phyloP scores from a whole-genome alignment of 139 green algal genomes.

The Chlorella sp. region DNA sequence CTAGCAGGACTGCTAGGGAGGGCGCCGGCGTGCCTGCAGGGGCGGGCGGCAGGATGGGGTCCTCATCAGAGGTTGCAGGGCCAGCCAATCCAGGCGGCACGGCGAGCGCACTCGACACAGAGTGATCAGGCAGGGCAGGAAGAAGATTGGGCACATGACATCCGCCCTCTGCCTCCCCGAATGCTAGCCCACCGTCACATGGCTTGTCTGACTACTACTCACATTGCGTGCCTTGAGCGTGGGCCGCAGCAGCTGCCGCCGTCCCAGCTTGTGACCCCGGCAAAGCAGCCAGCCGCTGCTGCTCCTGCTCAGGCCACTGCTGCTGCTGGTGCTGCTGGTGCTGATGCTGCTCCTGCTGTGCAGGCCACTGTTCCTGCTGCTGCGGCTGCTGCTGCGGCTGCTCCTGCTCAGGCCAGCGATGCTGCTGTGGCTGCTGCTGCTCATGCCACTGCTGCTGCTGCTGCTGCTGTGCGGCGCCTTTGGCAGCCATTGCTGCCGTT shows the following conservation, averaged over 20 bases:
- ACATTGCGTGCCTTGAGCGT: neutral
- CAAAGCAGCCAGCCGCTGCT: neutral
- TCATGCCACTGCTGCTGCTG: neutral
- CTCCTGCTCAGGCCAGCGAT: neutral
- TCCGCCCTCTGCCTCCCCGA: neutral
- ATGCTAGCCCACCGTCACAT: no score
- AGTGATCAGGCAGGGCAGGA: neutral
- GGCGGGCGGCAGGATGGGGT: neutral
- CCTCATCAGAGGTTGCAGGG: neutral
- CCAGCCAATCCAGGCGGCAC: neutral
- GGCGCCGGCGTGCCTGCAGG: slow-evolving; percentile 14
- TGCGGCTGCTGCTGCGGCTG: neutral
- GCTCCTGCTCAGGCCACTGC: neutral
- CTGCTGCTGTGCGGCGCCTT: neutral
- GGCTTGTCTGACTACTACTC: neutral
- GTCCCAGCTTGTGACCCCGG: neutral
- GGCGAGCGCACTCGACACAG: no score
- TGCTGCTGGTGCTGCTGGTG: neutral
- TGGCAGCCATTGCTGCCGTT: neutral
- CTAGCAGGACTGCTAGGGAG: slow-evolving; percentile 17
- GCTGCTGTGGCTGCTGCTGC: neutral
- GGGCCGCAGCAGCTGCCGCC: neutral
- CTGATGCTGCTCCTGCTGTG: neutral
- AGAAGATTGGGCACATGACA: neutral
- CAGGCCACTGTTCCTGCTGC: neutral